phyloP scores from a whole-genome alignment of 2,329 filamentous ascomycete species.

The Fusarium heterosporum region DNA sequence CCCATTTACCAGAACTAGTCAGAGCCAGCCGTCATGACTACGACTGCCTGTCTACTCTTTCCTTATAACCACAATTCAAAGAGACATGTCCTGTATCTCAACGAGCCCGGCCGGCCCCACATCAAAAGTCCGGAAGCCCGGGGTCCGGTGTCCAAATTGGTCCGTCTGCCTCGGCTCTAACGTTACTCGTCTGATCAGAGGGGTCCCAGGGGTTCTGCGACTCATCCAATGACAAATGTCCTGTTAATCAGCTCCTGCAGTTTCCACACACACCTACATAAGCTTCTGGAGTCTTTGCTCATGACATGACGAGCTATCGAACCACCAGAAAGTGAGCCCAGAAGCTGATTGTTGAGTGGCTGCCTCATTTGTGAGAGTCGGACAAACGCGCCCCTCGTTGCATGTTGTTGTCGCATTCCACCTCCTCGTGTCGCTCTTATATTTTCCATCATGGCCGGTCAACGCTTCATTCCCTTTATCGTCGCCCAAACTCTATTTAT shows the following conservation, averaged over 20 bases:
- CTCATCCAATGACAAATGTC: constrained; percentile 24
- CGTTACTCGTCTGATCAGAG: background rate
- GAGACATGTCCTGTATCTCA: constrained; percentile 2
- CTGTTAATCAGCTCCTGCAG: constrained; percentile 36
- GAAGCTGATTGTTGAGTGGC: constrained; percentile 32
- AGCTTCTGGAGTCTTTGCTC: constrained; percentile 29
- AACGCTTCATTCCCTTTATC: constrained; percentile 44
- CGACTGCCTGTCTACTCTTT: background rate
- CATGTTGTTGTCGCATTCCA: constrained; percentile 2
- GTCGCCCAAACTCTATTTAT: constrained; percentile 48
- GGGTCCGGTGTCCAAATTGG: constrained; percentile 28
- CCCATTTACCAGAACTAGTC: background rate
- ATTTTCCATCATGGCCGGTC: constrained; percentile 36
- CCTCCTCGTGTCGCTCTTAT: background rate
- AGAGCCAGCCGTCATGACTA: background rate
- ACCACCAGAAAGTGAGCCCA: constrained; percentile 41
- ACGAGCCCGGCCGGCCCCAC: constrained; percentile 34
- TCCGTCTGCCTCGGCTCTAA: constrained; percentile 21
- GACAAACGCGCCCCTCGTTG: constrained; percentile 31
- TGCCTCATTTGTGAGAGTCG: constrained; percentile 11
- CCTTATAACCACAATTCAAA: background rate
- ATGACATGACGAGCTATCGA: constrained; percentile 41
- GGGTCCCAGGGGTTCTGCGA: background rate
- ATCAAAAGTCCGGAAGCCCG: constrained; percentile 26
- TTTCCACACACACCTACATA: constrained; percentile 31